These are phyloP conservation scores for Neurospora intermedia DNA, from an alignment of 495 filamentous ascomycete species.

Conservation along the genomic window DNA sequence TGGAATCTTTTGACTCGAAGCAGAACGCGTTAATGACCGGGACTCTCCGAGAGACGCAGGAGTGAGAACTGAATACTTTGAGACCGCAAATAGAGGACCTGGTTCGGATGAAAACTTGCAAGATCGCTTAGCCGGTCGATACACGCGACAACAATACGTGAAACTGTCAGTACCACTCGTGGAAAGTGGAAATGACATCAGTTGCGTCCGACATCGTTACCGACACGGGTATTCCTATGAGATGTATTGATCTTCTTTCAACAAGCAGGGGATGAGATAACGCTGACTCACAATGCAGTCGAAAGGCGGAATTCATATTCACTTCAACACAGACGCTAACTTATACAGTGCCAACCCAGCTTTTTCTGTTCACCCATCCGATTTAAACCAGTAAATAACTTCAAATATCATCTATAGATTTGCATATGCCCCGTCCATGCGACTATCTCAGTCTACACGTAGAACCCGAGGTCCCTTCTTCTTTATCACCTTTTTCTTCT, in stretches of 20 bases:
- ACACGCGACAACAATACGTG: not conserved
- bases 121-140: not conserved
- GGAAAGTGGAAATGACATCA: not conserved
- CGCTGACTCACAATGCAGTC: not conserved
- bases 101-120: not conserved
- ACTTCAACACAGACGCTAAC: slow-evolving; percentile 10
- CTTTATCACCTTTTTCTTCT: slow-evolving; percentile 82
- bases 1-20: not conserved
- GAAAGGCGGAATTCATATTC: not conserved
- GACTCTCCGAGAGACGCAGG: not conserved
- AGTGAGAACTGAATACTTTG: not conserved
- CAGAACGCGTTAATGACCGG: not conserved
- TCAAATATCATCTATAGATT: slow-evolving; percentile 13
- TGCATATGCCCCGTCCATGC: not conserved
- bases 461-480: slow-evolving; percentile 70
- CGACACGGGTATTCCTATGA: not conserved
- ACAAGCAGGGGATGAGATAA: not conserved
- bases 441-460: slow-evolving; percentile 58
- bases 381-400: slow-evolving; percentile 6
- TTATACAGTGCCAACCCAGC: slow-evolving; percentile 15
- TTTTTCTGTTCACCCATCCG: slow-evolving; percentile 10
- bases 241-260: not conserved
- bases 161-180: not conserved
- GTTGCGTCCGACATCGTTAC: not conserved
- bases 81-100: not conserved